Conservation (phyloP, 2,329 filamentous ascomycete species). For the Pezizomycotina sp. region DNA sequence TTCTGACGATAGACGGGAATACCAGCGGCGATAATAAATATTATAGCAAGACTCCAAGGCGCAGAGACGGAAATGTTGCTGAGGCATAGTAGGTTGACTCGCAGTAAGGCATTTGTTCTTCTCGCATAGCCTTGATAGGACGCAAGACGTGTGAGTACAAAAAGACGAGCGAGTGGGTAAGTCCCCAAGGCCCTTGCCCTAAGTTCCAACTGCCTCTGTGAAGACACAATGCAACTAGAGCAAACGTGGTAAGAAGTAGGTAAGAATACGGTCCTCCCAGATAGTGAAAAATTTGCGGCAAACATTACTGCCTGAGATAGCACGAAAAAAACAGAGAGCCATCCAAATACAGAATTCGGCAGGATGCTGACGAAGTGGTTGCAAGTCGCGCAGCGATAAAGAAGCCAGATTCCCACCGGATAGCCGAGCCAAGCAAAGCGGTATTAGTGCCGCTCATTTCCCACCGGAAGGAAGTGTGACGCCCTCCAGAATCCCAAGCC, state of each 20-base stretch:
- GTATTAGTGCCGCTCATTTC: slow-evolving; percentile 25
- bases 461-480: slow-evolving; percentile 22
- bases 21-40: slow-evolving; percentile 53
- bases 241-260: slow-evolving; percentile 89
- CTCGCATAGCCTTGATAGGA: slow-evolving; percentile 87
- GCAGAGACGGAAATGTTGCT: slow-evolving; percentile 76
- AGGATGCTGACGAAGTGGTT: slow-evolving; percentile 35
- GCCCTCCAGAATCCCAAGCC: too few species aligned
- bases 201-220: slow-evolving; percentile 50
- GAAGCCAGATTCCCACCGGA: slow-evolving; percentile 33
- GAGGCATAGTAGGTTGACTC: slow-evolving; percentile 91
- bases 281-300: slow-evolving; percentile 94
- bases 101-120: slow-evolving; percentile 97
- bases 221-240: slow-evolving; percentile 57
- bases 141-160: slow-evolving; percentile 60
- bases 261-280: slow-evolving; percentile 89
- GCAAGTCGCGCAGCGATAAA: slow-evolving; percentile 27
- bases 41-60: slow-evolving; percentile 70
- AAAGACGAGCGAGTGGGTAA: slow-evolving; percentile 74
- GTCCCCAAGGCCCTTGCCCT: slow-evolving; percentile 59
- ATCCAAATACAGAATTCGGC: slow-evolving; percentile 73
- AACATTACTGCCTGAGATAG: slow-evolving; percentile 83
- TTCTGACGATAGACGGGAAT: slow-evolving; percentile 59
- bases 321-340: slow-evolving; percentile 64
- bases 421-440: slow-evolving; percentile 30